These are phyloP conservation scores for Euphorbia corollata DNA, from an alignment of 441 rosid genomes.

Conservation along the genomic window DNA sequence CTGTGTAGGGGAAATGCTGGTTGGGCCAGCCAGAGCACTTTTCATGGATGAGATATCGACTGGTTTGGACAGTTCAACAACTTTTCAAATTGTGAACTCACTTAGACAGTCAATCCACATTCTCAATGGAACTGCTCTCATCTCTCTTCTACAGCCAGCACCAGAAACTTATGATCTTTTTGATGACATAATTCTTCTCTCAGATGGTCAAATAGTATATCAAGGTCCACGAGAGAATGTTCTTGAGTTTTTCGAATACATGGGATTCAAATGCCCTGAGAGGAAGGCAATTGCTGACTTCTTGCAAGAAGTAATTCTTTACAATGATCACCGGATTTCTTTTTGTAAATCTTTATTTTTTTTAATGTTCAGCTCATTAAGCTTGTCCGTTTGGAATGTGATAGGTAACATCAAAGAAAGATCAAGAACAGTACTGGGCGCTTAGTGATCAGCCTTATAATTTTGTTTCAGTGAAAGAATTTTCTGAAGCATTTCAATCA, in stretches of 20 bases:
- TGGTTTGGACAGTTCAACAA: slow-evolving; percentile 66
- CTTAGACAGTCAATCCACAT: slow-evolving; percentile 51
- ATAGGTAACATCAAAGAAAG: slow-evolving; percentile 79
- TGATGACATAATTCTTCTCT: slow-evolving; percentile 61
- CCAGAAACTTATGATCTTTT: slow-evolving; percentile 75
- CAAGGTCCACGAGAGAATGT: slow-evolving; percentile 63
- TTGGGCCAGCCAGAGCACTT: slow-evolving; percentile 53
- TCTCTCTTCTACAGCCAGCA: slow-evolving; percentile 87
- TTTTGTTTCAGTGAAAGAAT: slow-evolving; percentile 48
- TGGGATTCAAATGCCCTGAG: slow-evolving; percentile 72
- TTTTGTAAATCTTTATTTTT: neutral
- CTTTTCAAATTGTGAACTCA: slow-evolving; percentile 55
- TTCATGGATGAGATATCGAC: slow-evolving; percentile 81
- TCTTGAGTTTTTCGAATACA: slow-evolving; percentile 48
- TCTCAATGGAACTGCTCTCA: slow-evolving; percentile 51
- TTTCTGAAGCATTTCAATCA: slow-evolving; percentile 58
- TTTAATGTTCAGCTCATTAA: neutral
- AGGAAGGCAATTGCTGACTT: slow-evolving; percentile 75
- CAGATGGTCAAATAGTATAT: slow-evolving; percentile 60
- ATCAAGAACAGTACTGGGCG: slow-evolving; percentile 76
- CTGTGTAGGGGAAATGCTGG: slow-evolving; percentile 66
- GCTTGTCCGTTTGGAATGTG: slow-evolving; percentile 6
- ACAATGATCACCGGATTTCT: neutral
- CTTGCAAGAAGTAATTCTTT: slow-evolving; percentile 51
- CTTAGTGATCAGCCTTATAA: slow-evolving; percentile 42